Percentiles rank a stretch among this genome's conserved stretches.
phyloP scores from a whole-genome alignment of 2,329 filamentous ascomycete genomes.

The Fusarium liriodendri region DNA sequence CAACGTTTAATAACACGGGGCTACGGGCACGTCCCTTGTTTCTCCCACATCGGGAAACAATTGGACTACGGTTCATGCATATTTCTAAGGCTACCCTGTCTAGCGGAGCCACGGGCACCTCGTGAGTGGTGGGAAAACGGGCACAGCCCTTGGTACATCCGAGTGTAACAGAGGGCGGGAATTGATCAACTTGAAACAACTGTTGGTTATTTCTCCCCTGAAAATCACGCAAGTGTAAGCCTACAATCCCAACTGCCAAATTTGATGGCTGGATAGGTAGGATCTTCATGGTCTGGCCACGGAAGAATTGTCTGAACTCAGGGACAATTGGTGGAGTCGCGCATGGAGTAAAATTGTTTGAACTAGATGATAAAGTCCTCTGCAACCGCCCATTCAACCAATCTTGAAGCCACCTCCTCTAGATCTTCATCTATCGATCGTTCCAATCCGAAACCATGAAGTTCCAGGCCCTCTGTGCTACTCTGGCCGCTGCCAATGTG shows the following conservation, averaged over 20 bases:
- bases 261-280: constrained; percentile 13
- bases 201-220: background rate
- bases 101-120: background rate
- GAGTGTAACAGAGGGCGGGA: constrained; percentile 16
- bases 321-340: background rate
- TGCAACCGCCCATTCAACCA: constrained; percentile 1
- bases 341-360: background rate
- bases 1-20: background rate
- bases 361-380: background rate
- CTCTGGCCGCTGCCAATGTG: constrained; percentile 30
- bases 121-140: constrained; percentile 22
- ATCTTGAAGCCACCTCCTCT: background rate
- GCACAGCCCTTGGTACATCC: background rate
- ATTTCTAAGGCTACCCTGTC: background rate
- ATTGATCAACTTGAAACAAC: constrained; percentile 18
- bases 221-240: background rate
- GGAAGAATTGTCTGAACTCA: background rate
- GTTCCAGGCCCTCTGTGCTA: constrained; percentile 31
- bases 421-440: background rate
- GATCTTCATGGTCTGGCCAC: background rate
- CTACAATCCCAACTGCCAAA: background rate
- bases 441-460: constrained; percentile 20
- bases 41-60: background rate
- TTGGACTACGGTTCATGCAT: background rate
- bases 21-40: background rate